phyloP scores from a whole-genome alignment of 2,329 filamentous ascomycete genomes.

The Phialophora chinensis region DNA sequence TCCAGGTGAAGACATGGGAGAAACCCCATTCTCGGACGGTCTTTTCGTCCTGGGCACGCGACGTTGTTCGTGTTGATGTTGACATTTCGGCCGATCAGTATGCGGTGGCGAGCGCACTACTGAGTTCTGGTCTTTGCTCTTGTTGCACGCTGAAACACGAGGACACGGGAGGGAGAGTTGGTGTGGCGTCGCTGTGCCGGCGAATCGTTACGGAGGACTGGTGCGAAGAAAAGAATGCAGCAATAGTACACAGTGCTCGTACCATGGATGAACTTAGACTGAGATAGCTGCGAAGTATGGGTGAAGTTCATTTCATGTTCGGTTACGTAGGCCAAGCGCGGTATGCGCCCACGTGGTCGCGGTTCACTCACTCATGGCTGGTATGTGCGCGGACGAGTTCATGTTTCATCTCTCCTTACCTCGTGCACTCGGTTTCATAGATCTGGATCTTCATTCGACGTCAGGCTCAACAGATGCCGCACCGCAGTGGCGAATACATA shows the following conservation, averaged over 20 bases:
- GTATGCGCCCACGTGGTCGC: not conserved
- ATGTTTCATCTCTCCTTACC: conserved; percentile 17
- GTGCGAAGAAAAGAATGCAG: not conserved
- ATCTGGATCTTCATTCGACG: not conserved
- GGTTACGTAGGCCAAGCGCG: conserved; percentile 15
- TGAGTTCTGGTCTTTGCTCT: not conserved
- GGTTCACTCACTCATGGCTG: not conserved
- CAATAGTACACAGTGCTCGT: not conserved
- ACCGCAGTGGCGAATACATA: not conserved
- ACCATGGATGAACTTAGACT: not conserved
- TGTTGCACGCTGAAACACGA: conserved; percentile 6
- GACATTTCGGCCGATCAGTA: not conserved
- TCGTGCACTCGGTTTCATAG: not conserved
- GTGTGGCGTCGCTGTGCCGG: too few relatives aligned
- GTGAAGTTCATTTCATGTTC: not conserved
- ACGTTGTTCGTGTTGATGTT: conserved; percentile 27
- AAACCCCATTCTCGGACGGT: conserved; percentile 66
- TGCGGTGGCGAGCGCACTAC: not conserved
- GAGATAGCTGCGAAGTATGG: not conserved
- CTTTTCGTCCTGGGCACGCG: conserved; percentile 56
- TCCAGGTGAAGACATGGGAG: conserved; percentile 66
- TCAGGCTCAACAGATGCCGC: not conserved
- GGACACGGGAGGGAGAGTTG: not conserved
- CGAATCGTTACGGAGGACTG: not conserved
- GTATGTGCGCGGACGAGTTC: not conserved